phyloP scores from a whole-genome alignment of 106 monocot genomes.

The Platanthera guangdongensis region DNA sequence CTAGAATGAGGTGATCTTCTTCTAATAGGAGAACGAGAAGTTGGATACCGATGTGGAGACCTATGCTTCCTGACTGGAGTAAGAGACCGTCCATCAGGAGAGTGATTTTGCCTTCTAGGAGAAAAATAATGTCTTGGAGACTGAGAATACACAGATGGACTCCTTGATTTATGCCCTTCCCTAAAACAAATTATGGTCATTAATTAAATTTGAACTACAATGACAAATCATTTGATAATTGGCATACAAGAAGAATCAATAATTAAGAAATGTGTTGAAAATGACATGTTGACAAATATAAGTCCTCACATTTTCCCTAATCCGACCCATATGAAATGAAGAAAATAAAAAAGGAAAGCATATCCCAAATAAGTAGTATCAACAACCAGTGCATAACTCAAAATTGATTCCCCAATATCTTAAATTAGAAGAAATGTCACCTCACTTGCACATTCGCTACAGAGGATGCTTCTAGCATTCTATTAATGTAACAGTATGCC shows the following conservation, averaged over 20 bases:
- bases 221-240: neutral
- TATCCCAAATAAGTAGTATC: neutral
- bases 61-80: slow-evolving; percentile 28
- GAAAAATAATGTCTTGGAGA: slow-evolving; percentile 29
- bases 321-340: neutral
- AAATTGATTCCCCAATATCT: neutral
- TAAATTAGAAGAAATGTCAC: neutral
- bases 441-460: neutral
- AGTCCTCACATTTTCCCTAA: neutral
- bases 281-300: neutral
- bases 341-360: neutral
- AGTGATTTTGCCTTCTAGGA: slow-evolving; percentile 20
- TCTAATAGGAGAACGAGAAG: slow-evolving; percentile 29
- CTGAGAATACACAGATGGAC: slow-evolving; percentile 40
- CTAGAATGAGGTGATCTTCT: slow-evolving; percentile 41
- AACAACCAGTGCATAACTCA: neutral
- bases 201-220: neutral
- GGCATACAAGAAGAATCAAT: neutral
- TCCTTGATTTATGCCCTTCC: slow-evolving; percentile 41
- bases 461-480: neutral
- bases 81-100: slow-evolving; percentile 17
- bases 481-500: no score
- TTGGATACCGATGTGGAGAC: slow-evolving; percentile 33
- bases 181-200: slow-evolving; percentile 23
- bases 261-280: neutral